Evolutionary conservation across 345 rosid species (phyloP), one percentile per base, ranked within the genome.

Genomic region (Turritis glabra): DNA sequence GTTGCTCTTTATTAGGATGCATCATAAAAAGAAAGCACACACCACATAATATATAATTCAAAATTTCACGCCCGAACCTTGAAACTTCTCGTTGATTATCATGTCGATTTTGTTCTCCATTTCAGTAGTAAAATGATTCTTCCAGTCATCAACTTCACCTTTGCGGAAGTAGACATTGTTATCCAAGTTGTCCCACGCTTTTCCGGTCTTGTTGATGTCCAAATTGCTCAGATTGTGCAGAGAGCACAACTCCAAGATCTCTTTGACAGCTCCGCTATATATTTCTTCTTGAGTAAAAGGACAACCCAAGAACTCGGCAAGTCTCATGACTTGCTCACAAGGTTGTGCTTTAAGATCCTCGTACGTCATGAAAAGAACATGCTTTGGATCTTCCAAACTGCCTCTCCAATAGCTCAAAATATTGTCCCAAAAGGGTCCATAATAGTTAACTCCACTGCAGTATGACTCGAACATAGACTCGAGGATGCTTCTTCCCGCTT

Each of bases 361-460:
- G 8, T 73, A 87, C 27, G 43, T 85, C 71, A 87, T 48, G 35
- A 85, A 87, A 22, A 87, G 26, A 0, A 87, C 71, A 64, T 54
- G 61, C 1, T 53, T 41, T 2, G 84, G 83, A 0, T 54, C 41
- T 44, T 87, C 84, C 60, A 82, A 64, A 41, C 87, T 82, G 5
- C 58, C 81, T 77, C 69, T 77, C 87, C 88, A 83, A 33, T 81
- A 87, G 6, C 71, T 75, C 43, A 85, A 46, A 8, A 76, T 80
- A 54, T 85, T 84, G 17, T 87, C 88, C 88, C 88, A 87, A 10
- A 62, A 77, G 1, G 90, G 88, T 9, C 88, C 91, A 4, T 6
- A 74, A 26, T 40, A 3, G n/a, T 63, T 35, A 75, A 76, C 84
- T 2, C 90, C 90, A 13, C 69, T 47, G 30, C 76, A 71, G 2